Conservation (phyloP, 2,329 filamentous ascomycete genomes). For the Fusarium praegraminearum region DNA sequence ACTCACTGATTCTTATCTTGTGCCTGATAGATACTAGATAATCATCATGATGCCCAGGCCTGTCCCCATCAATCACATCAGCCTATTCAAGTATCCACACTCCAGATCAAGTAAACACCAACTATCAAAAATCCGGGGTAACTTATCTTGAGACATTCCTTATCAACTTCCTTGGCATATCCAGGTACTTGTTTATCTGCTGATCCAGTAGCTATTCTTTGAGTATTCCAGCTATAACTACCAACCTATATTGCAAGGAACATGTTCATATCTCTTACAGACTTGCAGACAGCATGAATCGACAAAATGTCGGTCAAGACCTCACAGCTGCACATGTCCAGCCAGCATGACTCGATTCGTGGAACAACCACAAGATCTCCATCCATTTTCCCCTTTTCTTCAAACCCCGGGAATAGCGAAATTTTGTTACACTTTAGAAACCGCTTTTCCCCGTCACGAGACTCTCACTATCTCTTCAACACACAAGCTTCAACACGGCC, state of each 20-base stretch:
- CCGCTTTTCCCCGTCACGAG: not conserved
- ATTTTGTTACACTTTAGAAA: not conserved
- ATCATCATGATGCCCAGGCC: conserved; percentile 7
- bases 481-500: not conserved
- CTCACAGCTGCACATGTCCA: not conserved
- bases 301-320: not conserved
- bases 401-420: not conserved
- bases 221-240: not conserved
- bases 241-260: not conserved
- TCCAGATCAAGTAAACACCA: conserved; percentile 31
- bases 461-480: not conserved
- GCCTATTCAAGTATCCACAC: conserved; percentile 28
- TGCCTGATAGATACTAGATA: conserved; percentile 9
- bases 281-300: not conserved
- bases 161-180: conserved; percentile 18
- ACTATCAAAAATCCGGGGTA: conserved; percentile 28
- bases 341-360: not conserved
- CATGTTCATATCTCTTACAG: not conserved
- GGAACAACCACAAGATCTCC: not conserved
- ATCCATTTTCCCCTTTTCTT: not conserved
- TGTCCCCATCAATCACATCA: conserved; percentile 27
- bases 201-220: not conserved
- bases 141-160: conserved; percentile 13
- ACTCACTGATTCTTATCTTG: conserved; percentile 11
- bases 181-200: not conserved